Conservation (phyloP, 1,139 yeast species). For the Candida dubliniensis region DNA sequence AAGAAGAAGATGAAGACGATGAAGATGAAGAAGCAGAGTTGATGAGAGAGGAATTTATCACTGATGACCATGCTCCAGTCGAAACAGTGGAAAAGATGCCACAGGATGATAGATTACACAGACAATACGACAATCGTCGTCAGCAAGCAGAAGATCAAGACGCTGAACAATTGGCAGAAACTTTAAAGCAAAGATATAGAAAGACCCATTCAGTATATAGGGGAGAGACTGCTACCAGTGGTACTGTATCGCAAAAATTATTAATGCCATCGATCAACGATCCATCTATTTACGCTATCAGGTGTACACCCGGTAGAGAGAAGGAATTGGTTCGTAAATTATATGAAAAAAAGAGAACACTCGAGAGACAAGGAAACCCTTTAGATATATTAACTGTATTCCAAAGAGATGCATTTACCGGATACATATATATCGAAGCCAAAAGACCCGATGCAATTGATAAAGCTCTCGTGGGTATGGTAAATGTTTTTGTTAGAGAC, state of each 20-base stretch:
- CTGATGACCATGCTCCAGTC: conserved; percentile 63
- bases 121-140: conserved; percentile 88
- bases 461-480: conserved; percentile 84
- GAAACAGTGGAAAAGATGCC: conserved; percentile 47
- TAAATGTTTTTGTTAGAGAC: conserved; percentile 69
- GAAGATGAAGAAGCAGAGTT: conserved; percentile 89
- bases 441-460: conserved; percentile 90
- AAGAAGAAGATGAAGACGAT: conserved; percentile 89
- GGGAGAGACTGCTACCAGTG: conserved; percentile 75
- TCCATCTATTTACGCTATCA: conserved; percentile 93
- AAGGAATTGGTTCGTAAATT: conserved; percentile 85
- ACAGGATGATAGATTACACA: conserved; percentile 70
- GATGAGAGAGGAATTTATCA: conserved; percentile 77
- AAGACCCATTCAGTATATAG: conserved; percentile 82
- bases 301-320: conserved; percentile 92
- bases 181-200: conserved; percentile 89
- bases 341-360: conserved; percentile 73
- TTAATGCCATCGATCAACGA: conserved; percentile 94
- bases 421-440: conserved; percentile 92
- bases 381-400: conserved; percentile 85
- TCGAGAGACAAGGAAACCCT: conserved; percentile 61
- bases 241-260: conserved; percentile 87
- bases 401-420: conserved; percentile 90
- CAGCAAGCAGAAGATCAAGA: conserved; percentile 92
- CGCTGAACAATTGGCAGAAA: conserved; percentile 91